A percentile compares a stretch with the other conserved stretches of the same genome.
phyloP scores from a whole-genome alignment of 169 alveolate species.

The Plasmodium fragile region DNA sequence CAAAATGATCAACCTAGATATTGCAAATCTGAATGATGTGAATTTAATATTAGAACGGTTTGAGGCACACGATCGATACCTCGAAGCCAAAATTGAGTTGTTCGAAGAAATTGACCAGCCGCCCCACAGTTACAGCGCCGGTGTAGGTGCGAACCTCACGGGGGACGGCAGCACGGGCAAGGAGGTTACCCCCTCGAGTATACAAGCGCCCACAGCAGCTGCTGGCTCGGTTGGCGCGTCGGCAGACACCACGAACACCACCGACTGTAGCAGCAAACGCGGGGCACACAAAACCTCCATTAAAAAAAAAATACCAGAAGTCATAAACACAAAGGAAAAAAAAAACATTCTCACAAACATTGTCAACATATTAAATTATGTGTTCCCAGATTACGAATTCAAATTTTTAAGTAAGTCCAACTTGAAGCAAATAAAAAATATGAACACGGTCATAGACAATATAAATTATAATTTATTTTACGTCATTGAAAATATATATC shows the following conservation, averaged over 20 bases:
- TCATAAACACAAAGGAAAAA: slow-evolving; percentile 28
- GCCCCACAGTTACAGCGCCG: slow-evolving; percentile 8
- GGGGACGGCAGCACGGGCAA: neutral
- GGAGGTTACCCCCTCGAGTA: neutral
- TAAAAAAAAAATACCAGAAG: slow-evolving; percentile 14
- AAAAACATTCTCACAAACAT: slow-evolving; percentile 26
- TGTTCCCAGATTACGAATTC: slow-evolving; percentile 86
- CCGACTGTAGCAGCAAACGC: neutral
- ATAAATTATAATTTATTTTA: slow-evolving; percentile 83
- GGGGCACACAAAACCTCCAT: neutral
- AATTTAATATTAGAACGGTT: slow-evolving; percentile 56
- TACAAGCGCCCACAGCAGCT: neutral
- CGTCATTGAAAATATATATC: slow-evolving; percentile 78
- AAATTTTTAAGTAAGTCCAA: slow-evolving; percentile 77
- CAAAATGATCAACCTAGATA: slow-evolving; percentile 58
- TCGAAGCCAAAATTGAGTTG: slow-evolving; percentile 62
- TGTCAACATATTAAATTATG: slow-evolving; percentile 77
- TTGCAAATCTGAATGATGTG: slow-evolving; percentile 44
- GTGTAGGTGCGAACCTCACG: neutral
- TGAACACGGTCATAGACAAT: slow-evolving; percentile 81
- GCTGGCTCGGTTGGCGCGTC: neutral
- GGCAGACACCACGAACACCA: neutral
- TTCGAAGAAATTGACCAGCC: slow-evolving; percentile 44
- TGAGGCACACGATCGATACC: slow-evolving; percentile 66
- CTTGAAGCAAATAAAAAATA: slow-evolving; percentile 80